Evolutionary conservation across 768 basidiomycete species (phyloP).

Genomic region (Lactarius hatsudake): DNA sequence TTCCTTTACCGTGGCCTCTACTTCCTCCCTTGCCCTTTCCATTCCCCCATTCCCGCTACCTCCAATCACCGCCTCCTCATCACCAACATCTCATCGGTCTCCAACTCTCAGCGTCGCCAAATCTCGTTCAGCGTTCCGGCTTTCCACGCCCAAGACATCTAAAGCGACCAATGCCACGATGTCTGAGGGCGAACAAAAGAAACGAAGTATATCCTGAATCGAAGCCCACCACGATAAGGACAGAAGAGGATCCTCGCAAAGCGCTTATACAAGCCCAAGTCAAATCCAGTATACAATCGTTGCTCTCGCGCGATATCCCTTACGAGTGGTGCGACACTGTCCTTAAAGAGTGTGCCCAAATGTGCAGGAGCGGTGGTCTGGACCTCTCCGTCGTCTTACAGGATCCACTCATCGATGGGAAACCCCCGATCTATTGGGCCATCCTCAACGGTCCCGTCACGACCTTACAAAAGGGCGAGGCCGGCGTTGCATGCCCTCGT

Average conservation of each 20-base stretch:
- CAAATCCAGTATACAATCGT: slow-evolving; percentile 19
- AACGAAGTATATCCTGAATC: neutral
- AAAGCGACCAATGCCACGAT: neutral
- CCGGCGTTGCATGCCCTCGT: slow-evolving; percentile 36
- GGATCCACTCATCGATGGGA: slow-evolving; percentile 58
- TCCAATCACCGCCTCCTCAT: neutral
- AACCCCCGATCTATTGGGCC: slow-evolving; percentile 71
- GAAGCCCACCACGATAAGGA: slow-evolving; percentile 1
- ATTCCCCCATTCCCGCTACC: neutral
- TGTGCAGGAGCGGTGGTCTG: slow-evolving; percentile 48
- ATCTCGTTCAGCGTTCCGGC: slow-evolving; percentile 4
- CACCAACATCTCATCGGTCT: neutral
- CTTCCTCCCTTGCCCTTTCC: neutral
- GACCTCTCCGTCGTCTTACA: slow-evolving; percentile 56
- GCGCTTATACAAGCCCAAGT: too few relatives aligned
- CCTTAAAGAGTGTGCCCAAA: slow-evolving; percentile 59
- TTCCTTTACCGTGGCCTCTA: neutral
- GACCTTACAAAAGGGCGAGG: slow-evolving; percentile 1
- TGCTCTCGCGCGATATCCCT: slow-evolving; percentile 39
- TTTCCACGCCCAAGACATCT: neutral
- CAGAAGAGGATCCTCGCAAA: neutral
- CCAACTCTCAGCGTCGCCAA: neutral
- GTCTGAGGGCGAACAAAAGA: neutral
- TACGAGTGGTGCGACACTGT: slow-evolving; percentile 37
- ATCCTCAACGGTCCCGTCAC: slow-evolving; percentile 50